A percentile compares a stretch with the other conserved stretches of the same genome.
Conservation (phyloP, 179 eudicot species). For the Silene coronaria region DNA sequence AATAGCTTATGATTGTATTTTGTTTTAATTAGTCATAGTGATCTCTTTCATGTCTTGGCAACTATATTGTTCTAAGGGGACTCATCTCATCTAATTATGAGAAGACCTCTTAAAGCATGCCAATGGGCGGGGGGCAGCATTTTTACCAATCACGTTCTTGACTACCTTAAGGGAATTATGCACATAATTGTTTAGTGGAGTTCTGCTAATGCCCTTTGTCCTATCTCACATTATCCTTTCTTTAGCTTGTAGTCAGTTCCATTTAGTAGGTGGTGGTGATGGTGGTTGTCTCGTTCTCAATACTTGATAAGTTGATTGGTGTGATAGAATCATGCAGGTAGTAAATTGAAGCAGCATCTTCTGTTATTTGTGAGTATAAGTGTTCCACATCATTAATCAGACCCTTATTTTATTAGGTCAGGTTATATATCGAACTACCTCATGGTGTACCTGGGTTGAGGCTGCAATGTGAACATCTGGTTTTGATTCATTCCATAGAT, state of each 20-base stretch:
- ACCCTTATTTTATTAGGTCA: conserved; percentile 43
- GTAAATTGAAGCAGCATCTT: not conserved
- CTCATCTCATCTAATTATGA: too few species aligned
- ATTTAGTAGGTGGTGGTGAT: not conserved
- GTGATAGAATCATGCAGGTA: not conserved
- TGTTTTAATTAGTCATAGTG: not conserved
- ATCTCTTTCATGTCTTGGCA: not conserved
- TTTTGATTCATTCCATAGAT: conserved; percentile 76
- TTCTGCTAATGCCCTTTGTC: not conserved
- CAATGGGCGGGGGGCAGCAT: too few species aligned
- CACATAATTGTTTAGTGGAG: not conserved
- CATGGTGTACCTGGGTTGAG: conserved; percentile 87
- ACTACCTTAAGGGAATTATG: not conserved
- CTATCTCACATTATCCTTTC: not conserved
- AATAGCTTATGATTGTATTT: not conserved
- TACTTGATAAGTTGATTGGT: not conserved
- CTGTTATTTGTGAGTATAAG: not conserved
- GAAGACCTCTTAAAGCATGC: too few species aligned
- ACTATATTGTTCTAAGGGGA: too few species aligned
- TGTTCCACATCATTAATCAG: not conserved
- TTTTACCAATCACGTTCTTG: not conserved
- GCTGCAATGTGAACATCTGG: conserved; percentile 87
- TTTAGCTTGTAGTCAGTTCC: not conserved
- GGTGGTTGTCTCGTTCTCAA: not conserved
- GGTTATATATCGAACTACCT: conserved; percentile 81